Conservation (phyloP, 2,329 filamentous ascomycete genomes). For the Alternaria viburni region DNA sequence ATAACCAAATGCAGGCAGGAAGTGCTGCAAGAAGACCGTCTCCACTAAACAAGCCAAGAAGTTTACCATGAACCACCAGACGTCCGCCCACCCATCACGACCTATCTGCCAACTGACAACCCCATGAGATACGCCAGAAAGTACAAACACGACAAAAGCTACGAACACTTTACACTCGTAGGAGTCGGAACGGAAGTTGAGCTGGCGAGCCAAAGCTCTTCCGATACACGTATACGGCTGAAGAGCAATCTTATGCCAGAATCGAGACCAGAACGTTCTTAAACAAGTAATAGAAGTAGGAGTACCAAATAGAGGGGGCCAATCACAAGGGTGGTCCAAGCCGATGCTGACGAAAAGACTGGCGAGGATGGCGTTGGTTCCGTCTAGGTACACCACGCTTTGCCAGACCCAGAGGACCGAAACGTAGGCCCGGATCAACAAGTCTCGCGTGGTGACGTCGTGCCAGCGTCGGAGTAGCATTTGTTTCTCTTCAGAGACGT, state of each 20-base stretch:
- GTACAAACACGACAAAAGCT: background rate
- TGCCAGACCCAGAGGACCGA: background rate
- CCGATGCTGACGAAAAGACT: background rate
- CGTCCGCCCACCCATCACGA: background rate
- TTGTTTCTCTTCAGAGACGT: background rate
- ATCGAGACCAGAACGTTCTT: background rate
- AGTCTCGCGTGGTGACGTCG: background rate
- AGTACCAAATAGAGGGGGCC: background rate
- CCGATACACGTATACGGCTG: background rate
- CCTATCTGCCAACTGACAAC: background rate
- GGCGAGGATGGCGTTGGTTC: background rate
- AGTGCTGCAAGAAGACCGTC: background rate
- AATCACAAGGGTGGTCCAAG: background rate
- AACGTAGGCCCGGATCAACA: background rate
- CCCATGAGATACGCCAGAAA: background rate
- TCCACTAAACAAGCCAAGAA: background rate
- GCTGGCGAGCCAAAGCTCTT: background rate
- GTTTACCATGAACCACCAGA: background rate
- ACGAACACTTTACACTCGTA: background rate
- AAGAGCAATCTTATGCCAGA: background rate
- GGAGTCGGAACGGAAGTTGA: background rate
- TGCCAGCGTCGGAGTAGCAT: background rate
- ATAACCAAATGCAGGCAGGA: background rate
- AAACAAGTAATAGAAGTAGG: rapidly evolving
- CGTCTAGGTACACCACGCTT: background rate